phyloP scores from a whole-genome alignment of 805 yeast species.

The Myxozyma udenii region DNA sequence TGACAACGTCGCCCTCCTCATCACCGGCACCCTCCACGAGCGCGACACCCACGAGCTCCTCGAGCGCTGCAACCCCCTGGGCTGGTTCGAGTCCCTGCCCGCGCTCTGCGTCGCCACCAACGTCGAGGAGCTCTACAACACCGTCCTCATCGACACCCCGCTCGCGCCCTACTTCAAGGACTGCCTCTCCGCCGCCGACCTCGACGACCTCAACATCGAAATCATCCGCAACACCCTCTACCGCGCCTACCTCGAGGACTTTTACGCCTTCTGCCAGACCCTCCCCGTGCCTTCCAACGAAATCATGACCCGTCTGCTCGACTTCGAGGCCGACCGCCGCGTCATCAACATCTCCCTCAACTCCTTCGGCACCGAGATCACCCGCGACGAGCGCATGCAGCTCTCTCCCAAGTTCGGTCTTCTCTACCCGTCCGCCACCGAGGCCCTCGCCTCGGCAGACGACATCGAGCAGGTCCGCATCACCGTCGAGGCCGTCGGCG shows the following conservation, averaged over 20 bases:
- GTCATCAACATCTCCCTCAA: conserved; percentile 87
- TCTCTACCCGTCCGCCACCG: conserved; percentile 67
- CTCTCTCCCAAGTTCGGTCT: conserved; percentile 82
- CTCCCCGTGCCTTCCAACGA: conserved; percentile 76
- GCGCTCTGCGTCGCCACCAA: conserved; percentile 93
- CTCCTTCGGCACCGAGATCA: conserved; percentile 77
- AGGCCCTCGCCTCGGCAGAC: conserved; percentile 68
- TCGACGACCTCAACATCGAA: conserved; percentile 94
- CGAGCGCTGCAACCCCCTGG: conserved; percentile 90
- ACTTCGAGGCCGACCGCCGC: conserved; percentile 93
- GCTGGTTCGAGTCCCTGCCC: conserved; percentile 98
- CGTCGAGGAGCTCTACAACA: conserved; percentile 84
- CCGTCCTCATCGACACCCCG: conserved; percentile 94
- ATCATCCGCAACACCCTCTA: conserved; percentile 86
- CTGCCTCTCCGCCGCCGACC: conserved; percentile 72
- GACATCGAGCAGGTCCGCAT: conserved; percentile 68
- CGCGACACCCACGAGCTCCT: conserved; percentile 86
- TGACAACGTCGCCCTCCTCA: conserved; percentile 92
- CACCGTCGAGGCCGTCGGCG: conserved; percentile 35
- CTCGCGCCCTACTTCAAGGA: conserved; percentile 93
- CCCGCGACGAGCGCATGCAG: conserved; percentile 64
- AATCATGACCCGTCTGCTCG: conserved; percentile 71
- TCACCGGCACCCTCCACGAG: conserved; percentile 95
- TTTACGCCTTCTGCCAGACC: conserved; percentile 61
- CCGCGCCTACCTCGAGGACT: conserved; percentile 90